Evolutionary conservation across 2,329 filamentous ascomycete species (phyloP).

Genomic region (Sordariomycetes sp.): DNA sequence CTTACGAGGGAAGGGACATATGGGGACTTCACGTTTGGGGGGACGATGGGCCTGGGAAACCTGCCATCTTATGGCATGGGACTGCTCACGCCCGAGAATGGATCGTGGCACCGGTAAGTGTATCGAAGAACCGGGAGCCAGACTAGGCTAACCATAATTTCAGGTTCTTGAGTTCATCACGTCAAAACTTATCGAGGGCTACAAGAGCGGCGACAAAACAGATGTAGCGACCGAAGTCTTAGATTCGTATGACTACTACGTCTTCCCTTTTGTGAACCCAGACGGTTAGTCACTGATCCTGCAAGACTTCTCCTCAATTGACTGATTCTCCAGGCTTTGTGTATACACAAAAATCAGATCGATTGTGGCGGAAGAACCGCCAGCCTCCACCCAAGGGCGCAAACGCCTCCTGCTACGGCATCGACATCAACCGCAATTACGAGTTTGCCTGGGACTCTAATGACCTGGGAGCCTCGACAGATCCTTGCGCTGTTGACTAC

Average conservation of each 20-base stretch:
- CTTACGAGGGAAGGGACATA: constrained; percentile 40
- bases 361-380: constrained; percentile 46
- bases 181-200: constrained; percentile 32
- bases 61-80: constrained; percentile 38
- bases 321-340: constrained; percentile 30
- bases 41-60: constrained; percentile 32
- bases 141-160: not conserved
- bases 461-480: constrained; percentile 37
- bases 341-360: constrained; percentile 32
- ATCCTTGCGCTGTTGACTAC: constrained; percentile 38
- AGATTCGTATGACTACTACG: constrained; percentile 48
- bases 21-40: constrained; percentile 47
- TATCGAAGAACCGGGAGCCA: not conserved
- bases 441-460: no score
- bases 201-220: constrained; percentile 23
- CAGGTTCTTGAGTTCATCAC: constrained; percentile 37
- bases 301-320: not conserved
- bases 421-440: constrained; percentile 45
- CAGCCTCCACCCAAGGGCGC: no score
- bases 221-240: constrained; percentile 29
- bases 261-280: constrained; percentile 41
- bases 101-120: constrained; percentile 43
- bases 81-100: constrained; percentile 46
- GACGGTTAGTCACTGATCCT: not conserved
- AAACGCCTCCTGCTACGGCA: constrained; percentile 38